Evolutionary conservation across 2,329 filamentous ascomycete species (phyloP).

Genomic region (Alternaria novae-zelandiae): DNA sequence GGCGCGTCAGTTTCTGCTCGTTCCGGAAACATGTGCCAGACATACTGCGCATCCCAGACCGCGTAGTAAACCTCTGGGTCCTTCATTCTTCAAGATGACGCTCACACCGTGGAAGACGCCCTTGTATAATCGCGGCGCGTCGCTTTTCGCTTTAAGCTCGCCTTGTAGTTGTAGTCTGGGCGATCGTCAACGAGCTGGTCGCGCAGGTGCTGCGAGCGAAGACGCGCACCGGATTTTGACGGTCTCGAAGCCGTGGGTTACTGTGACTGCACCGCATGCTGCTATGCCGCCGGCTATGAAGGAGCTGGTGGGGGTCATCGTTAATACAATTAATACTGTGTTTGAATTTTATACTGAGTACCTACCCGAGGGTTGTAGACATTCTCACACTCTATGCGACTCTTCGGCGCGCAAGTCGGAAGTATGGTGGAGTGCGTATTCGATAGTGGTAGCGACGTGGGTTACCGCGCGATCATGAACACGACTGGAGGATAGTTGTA

Average conservation of each 20-base stretch:
- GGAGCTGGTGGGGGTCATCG: slow-evolving; percentile 59
- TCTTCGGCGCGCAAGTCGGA: not conserved
- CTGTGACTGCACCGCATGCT: slow-evolving; percentile 95
- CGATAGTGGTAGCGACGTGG: not conserved
- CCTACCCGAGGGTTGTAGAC: slow-evolving; percentile 58
- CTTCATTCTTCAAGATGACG: slow-evolving; percentile 91
- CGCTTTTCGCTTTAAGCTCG: slow-evolving; percentile 85
- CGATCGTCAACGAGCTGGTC: slow-evolving; percentile 23
- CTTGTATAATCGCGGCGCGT: slow-evolving; percentile 85
- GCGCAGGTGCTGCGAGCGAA: not conserved
- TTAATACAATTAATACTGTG: not conserved
- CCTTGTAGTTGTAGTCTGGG: slow-evolving; percentile 90
- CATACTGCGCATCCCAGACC: slow-evolving; percentile 81
- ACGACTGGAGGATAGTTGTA: not conserved
- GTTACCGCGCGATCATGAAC: slow-evolving; percentile 10
- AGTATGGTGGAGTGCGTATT: not conserved
- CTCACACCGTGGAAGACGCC: slow-evolving; percentile 90
- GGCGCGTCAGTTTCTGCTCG: slow-evolving; percentile 13
- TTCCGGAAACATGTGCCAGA: not conserved
- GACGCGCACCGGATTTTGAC: slow-evolving; percentile 88
- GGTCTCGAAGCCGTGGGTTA: slow-evolving; percentile 97
- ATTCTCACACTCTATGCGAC: slow-evolving; percentile 38
- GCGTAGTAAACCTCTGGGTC: slow-evolving; percentile 81
- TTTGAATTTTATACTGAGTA: not conserved
- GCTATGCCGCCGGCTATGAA: slow-evolving; percentile 97